These are phyloP conservation scores for Mycena floridula DNA, from an alignment of 768 basidiomycete species.

Conservation along the genomic window DNA sequence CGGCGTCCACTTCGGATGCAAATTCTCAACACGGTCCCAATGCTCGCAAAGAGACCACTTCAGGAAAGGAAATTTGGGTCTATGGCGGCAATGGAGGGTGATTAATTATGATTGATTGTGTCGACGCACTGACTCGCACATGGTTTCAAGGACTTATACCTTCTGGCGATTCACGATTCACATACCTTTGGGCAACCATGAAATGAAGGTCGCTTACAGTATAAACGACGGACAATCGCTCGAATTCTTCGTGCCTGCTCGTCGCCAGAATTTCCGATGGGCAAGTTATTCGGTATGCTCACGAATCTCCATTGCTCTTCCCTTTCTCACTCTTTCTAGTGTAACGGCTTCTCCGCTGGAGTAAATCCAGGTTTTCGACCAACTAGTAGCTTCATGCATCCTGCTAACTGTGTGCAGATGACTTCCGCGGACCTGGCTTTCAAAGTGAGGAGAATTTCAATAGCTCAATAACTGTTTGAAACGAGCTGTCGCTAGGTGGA, in stretches of 20 bases:
- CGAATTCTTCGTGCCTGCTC: conserved; percentile 79
- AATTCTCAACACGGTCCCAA: conserved; percentile 22
- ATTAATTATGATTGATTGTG: conserved; percentile 10
- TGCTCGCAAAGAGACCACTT: conserved; percentile 33
- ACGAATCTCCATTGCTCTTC: neutral
- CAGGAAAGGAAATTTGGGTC: conserved; percentile 70
- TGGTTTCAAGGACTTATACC: conserved; percentile 67
- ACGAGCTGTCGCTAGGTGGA: too few relatives aligned
- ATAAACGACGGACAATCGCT: conserved; percentile 77
- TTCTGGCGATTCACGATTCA: conserved; percentile 94
- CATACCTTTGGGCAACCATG: conserved; percentile 62
- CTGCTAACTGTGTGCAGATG: too few relatives aligned
- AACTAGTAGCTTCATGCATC: too few relatives aligned
- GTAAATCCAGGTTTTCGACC: too few relatives aligned
- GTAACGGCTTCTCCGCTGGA: conserved; percentile 86
- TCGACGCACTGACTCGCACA: neutral
- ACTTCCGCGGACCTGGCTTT: conserved; percentile 78
- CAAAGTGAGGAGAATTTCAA: too few relatives aligned
- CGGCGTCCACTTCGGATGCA: conserved; percentile 14
- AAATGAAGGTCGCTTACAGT: conserved; percentile 76
- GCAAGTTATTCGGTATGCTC: conserved; percentile 75
- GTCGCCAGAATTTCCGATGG: conserved; percentile 83
- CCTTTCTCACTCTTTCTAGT: conserved; percentile 39
- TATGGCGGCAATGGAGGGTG: conserved; percentile 53
- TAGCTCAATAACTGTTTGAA: too few relatives aligned